These are phyloP conservation scores for Salvia sclarea DNA, from an alignment of 305 asterid genomes.

Conservation along the genomic window DNA sequence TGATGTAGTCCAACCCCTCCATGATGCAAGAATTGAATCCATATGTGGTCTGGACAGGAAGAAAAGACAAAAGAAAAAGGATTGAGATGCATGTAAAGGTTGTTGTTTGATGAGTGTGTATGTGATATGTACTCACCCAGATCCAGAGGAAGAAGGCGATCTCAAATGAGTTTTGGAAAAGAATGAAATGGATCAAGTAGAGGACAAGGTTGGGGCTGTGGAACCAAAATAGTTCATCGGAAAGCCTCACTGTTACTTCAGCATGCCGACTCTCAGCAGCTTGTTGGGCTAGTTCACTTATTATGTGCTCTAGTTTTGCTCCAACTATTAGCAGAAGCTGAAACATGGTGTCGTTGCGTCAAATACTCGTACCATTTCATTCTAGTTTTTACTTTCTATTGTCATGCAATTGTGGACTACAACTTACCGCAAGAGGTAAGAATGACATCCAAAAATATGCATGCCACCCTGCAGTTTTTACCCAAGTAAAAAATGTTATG, in stretches of 20 bases:
- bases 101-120: not conserved
- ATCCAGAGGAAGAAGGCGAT: conserved; percentile 89
- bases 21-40: conserved; percentile 72
- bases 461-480: conserved; percentile 81
- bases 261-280: conserved; percentile 31
- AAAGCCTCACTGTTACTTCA: conserved; percentile 51
- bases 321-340: conserved; percentile 84
- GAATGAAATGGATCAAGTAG: conserved; percentile 85
- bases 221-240: conserved; percentile 90
- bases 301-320: conserved; percentile 84
- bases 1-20: conserved; percentile 55
- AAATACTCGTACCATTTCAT: not conserved
- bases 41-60: conserved; percentile 48
- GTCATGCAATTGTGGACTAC: not conserved
- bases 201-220: conserved; percentile 60
- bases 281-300: conserved; percentile 62
- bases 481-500: not conserved
- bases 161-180: conserved; percentile 91
- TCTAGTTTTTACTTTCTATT: not conserved
- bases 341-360: not conserved
- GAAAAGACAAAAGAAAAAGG: no score
- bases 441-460: conserved; percentile 88
- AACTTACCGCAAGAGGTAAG: conserved; percentile 71
- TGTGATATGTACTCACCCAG: conserved; percentile 49
- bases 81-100: not conserved